These are phyloP conservation scores for Fallopia convolvulus DNA, from an alignment of 148 eudicot genomes.

Conservation along the genomic window DNA sequence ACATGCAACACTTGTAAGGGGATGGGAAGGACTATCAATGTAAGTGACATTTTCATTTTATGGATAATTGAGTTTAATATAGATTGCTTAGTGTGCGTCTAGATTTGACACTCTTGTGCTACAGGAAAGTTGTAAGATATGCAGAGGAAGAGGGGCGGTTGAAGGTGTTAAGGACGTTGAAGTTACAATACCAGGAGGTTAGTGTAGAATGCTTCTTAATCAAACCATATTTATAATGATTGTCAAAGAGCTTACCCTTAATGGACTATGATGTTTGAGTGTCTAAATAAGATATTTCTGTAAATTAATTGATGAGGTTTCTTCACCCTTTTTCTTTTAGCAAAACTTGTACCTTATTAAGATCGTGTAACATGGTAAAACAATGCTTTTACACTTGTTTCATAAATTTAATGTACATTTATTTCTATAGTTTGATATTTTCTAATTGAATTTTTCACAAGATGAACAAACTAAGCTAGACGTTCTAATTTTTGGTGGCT, in stretches of 20 bases:
- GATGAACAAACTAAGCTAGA: background rate
- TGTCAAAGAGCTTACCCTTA: background rate
- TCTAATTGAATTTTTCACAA: background rate
- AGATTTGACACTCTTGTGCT: conserved; percentile 13
- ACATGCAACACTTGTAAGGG: conserved; percentile 81
- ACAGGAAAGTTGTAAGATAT: conserved; percentile 62
- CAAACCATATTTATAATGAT: background rate
- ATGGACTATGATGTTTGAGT: background rate
- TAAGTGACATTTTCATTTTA: conserved; percentile 24
- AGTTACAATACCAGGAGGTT: conserved; percentile 83
- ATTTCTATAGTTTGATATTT: background rate
- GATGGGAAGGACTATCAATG: conserved; percentile 57
- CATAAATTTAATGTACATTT: background rate
- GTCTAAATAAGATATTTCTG: background rate
- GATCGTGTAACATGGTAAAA: background rate
- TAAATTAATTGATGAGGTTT: background rate
- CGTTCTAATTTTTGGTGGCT: background rate
- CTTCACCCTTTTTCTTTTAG: background rate
- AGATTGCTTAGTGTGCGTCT: background rate
- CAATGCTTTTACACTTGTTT: background rate
- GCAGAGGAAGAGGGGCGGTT: conserved; percentile 65
- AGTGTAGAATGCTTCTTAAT: conserved; percentile 18
- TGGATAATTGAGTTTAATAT: conserved; percentile 3
- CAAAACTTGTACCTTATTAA: background rate
- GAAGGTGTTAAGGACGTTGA: conserved; percentile 68